phyloP scores from a whole-genome alignment of 2,329 filamentous ascomycete genomes.

The Elsinoe fawcettii region DNA sequence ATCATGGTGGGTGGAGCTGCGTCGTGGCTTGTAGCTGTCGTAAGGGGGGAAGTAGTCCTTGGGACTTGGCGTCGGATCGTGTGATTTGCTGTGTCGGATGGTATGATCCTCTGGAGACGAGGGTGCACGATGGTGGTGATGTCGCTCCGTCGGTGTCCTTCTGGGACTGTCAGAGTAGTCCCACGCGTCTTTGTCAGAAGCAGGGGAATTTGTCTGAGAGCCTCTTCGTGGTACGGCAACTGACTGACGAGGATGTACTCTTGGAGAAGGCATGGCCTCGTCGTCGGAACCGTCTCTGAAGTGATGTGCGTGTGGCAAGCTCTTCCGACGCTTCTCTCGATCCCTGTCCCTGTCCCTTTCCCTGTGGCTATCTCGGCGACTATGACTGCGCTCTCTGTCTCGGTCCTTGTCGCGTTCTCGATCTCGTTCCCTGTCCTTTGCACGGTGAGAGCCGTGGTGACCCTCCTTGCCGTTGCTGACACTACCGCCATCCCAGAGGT shows the following conservation, averaged over 20 bases:
- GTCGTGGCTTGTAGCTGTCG: slow-evolving; percentile 15
- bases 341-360: slow-evolving; percentile 18
- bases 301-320: slow-evolving; percentile 22
- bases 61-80: slow-evolving; percentile 35
- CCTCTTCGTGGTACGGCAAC: slow-evolving; percentile 14
- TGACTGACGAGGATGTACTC: slow-evolving; percentile 16
- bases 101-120: slow-evolving; percentile 21
- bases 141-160: slow-evolving; percentile 23
- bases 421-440: slow-evolving; percentile 2
- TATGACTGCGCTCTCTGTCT: slow-evolving; percentile 19
- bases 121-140: slow-evolving; percentile 26
- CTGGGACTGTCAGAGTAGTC: slow-evolving; percentile 3
- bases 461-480: slow-evolving; percentile 11
- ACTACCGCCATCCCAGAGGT: slow-evolving; percentile 29
- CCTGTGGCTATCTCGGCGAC: slow-evolving; percentile 15
- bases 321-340: slow-evolving; percentile 16
- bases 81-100: slow-evolving; percentile 36
- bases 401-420: slow-evolving; percentile 18
- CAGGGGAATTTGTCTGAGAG: slow-evolving; percentile 14
- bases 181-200: slow-evolving; percentile 6
- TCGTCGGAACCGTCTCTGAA: slow-evolving; percentile 20
- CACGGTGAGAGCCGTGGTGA: slow-evolving; percentile 11
- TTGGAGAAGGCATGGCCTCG: slow-evolving; percentile 16
- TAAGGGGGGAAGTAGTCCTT: slow-evolving; percentile 24
- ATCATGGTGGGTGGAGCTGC: slow-evolving; percentile 15